A percentile compares a stretch with the other conserved stretches of the same genome.
Evolutionary conservation across 2,329 filamentous ascomycete genomes (phyloP).

Genomic region (Elsinoe arachidis): DNA sequence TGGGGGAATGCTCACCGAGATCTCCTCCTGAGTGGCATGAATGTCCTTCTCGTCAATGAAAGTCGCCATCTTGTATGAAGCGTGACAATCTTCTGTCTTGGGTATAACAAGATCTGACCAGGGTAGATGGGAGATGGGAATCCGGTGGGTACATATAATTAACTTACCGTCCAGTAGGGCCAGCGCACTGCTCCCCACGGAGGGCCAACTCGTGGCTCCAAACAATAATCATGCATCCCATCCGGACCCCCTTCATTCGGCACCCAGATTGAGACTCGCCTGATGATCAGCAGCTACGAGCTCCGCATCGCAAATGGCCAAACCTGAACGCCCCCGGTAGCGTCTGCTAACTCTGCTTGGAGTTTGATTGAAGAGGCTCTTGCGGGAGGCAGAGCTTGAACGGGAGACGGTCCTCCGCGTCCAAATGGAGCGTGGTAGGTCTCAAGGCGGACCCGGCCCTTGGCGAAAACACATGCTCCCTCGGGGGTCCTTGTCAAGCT

Average conservation of each 20-base stretch:
- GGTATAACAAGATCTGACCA: background rate
- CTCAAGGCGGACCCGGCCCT: background rate
- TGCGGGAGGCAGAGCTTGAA: background rate
- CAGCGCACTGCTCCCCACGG: background rate
- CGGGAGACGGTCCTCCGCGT: background rate
- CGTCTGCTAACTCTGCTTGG: background rate
- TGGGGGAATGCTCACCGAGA: background rate
- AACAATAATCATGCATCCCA: background rate
- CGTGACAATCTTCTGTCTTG: background rate
- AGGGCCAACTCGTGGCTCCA: too few species aligned
- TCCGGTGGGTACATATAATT: conserved; percentile 4
- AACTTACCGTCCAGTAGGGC: conserved; percentile 4
- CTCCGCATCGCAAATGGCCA: conserved; percentile 10
- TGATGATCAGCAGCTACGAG: background rate
- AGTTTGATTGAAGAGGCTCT: background rate
- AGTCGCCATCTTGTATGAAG: conserved; percentile 3
- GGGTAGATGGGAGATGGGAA: background rate
- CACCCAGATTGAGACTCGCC: background rate
- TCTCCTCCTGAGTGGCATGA: conserved; percentile 9
- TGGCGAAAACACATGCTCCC: background rate
- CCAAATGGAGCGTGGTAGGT: background rate
- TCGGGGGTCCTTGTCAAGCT: background rate
- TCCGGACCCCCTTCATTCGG: conserved; percentile 1
- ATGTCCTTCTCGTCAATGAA: conserved; percentile 5
- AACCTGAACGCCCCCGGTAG: conserved; percentile 2